Evolutionary conservation across 108 stramenopile species (phyloP).

Genomic region (Pseudonitzschia delicatissima): DNA sequence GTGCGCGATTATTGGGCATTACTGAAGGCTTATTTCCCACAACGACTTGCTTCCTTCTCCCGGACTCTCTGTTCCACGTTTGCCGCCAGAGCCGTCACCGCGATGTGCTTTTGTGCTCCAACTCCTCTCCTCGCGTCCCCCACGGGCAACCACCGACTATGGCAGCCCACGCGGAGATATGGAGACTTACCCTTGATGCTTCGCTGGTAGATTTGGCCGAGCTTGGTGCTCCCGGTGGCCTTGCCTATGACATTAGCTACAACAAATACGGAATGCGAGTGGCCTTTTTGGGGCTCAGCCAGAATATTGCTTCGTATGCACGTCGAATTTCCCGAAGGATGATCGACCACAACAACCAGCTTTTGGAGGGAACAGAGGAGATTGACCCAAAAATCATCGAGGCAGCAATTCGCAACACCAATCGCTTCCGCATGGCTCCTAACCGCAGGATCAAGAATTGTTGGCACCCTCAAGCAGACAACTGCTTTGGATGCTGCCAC

Average conservation of each 20-base stretch:
- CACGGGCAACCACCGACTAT: slow-evolving; percentile 44
- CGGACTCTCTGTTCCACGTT: slow-evolving; percentile 28
- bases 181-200: slow-evolving; percentile 66
- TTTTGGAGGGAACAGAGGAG: slow-evolving; percentile 49
- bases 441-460: slow-evolving; percentile 31
- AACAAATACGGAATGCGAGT: slow-evolving; percentile 69
- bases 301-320: slow-evolving; percentile 64
- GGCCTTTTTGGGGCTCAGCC: slow-evolving; percentile 65
- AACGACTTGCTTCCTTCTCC: slow-evolving; percentile 20
- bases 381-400: slow-evolving; percentile 35
- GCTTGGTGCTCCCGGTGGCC: slow-evolving; percentile 66
- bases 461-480: slow-evolving; percentile 27
- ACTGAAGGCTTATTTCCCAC: slow-evolving; percentile 33
- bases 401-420: slow-evolving; percentile 34
- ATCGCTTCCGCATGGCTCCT: slow-evolving; percentile 35
- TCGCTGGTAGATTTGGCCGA: slow-evolving; percentile 67
- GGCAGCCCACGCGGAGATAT: slow-evolving; percentile 63
- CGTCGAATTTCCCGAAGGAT: slow-evolving; percentile 65
- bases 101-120: slow-evolving; percentile 69
- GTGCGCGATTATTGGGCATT: slow-evolving; percentile 33
- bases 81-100: slow-evolving; percentile 59
- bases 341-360: slow-evolving; percentile 53
- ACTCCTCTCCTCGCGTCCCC: slow-evolving; percentile 61
- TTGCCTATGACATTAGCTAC: slow-evolving; percentile 75
- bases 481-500: slow-evolving; percentile 23